Base-by-base conservation (phyloP, 805 yeast species). In the Myxozyma udenii region DNA sequence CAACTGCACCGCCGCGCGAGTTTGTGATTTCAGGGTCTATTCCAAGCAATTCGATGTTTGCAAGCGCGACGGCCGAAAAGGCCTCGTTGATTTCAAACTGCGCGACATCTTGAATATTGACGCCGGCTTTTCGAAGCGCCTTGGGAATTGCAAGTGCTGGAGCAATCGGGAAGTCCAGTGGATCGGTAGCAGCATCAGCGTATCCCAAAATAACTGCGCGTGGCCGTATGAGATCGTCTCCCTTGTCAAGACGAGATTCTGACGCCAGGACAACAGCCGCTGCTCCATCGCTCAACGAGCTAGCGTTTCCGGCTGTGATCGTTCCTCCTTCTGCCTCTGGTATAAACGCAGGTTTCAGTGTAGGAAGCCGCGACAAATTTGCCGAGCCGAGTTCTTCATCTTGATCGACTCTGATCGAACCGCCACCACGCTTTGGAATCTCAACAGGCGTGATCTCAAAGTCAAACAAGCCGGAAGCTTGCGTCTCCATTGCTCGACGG, bases 141-240 rank as follows among this genome's bases (percentile, higher is more conserved):
- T 84, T 84, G 71, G 97, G 97, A 65, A 91, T 80, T 44, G 96
- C 95, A 66, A 87, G 75, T 28, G 95, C 75, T 59, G 98, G 97
- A 32, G 97, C 95, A 72, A 89, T 84, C 48, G 97, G 88, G 75
- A 90, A 90, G 70, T 90, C 96, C 57, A 83, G 78, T 58, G 97
- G 97, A 30, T 81, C 79, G 64, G 87, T 87, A 44, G 95, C 96
- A 61, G 96, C 96, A 70, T 91, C 97, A 69, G 95, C 96, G 89
- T 95, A 89, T 49, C 96, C 93, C 46, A 78, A 65, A 62, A 90
- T 79, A 68, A 80, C 79, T 55, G 95, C 97, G 50, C 81, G 62
- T 53, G 90, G 72, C 25, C 44, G 30, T 61, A 95, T 95, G 4
- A 46, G 50, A 64, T 75, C 84, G 64, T 87, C 74, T 12, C 16